These are phyloP conservation scores for Bonia amplexicaulis DNA, from an alignment of 176 grass and related monocot species.

Conservation along the genomic window DNA sequence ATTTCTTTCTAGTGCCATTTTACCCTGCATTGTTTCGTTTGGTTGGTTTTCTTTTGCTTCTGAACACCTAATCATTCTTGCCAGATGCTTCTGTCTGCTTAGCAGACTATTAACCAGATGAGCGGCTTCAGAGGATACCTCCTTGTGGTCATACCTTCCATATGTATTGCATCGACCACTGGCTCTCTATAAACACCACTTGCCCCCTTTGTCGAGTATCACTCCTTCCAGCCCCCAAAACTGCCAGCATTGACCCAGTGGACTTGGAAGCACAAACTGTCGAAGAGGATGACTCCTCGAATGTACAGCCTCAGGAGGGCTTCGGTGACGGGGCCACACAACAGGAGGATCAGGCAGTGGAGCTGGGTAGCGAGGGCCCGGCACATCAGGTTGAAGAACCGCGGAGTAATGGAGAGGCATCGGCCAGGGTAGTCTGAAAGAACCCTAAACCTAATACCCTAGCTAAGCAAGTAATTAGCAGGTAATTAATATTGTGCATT, in stretches of 20 bases:
- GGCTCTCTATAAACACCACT: conserved; percentile 83
- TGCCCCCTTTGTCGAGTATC: conserved; percentile 90
- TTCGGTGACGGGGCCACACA: background rate
- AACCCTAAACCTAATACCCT: too few relatives aligned
- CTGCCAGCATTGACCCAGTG: background rate
- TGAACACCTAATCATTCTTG: conserved; percentile 20
- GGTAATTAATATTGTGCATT: too few relatives aligned
- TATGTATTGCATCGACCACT: conserved; percentile 82
- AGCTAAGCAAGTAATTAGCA: too few relatives aligned
- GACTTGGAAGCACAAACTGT: conserved; percentile 44
- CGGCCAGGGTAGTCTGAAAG: background rate
- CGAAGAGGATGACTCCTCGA: too few relatives aligned
- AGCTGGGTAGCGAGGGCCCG: background rate
- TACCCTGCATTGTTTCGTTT: background rate
- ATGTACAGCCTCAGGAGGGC: conserved; percentile 25
- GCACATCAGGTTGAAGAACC: background rate
- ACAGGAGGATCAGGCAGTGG: background rate
- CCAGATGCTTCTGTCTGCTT: conserved; percentile 93
- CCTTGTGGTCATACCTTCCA: conserved; percentile 94
- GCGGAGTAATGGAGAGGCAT: background rate
- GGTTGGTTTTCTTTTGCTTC: background rate
- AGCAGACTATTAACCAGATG: conserved; percentile 83
- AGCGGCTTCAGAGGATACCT: conserved; percentile 86
- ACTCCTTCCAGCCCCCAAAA: conserved; percentile 54
- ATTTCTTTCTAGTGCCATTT: background rate